Conservation (phyloP, 2,329 filamentous ascomycete genomes). For the Pseudofabraea citricarpa region DNA sequence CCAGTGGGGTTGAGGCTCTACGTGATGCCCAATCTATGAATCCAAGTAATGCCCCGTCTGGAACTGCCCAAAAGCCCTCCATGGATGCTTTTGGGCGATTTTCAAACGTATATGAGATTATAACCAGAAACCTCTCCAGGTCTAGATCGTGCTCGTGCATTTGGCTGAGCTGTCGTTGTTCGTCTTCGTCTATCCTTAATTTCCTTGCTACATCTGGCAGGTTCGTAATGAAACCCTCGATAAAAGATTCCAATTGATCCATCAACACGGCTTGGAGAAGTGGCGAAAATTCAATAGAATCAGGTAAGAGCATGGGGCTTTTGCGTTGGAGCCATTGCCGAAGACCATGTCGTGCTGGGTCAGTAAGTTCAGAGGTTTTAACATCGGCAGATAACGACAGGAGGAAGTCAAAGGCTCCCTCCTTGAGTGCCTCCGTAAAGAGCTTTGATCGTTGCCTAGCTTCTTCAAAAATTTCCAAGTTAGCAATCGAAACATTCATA, state of each 20-base stretch:
- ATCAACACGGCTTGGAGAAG: constrained; percentile 71
- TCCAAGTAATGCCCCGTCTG: constrained; percentile 87
- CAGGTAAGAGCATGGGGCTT: constrained; percentile 62
- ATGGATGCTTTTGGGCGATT: constrained; percentile 77
- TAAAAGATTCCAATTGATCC: constrained; percentile 78
- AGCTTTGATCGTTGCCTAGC: constrained; percentile 65
- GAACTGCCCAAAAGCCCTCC: constrained; percentile 80
- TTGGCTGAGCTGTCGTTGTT: constrained; percentile 68
- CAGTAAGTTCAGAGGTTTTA: constrained; percentile 77
- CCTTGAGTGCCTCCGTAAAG: constrained; percentile 74
- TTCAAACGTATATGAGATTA: constrained; percentile 90
- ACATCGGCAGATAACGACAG: constrained; percentile 80
- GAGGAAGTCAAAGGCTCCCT: constrained; percentile 89
- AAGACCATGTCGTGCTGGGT: constrained; percentile 78
- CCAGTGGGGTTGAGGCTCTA: constrained; percentile 89
- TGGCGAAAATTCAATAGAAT: constrained; percentile 63
- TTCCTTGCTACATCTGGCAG: constrained; percentile 87
- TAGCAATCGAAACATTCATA: background rate
- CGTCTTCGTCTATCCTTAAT: constrained; percentile 83
- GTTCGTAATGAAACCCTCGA: constrained; percentile 91
- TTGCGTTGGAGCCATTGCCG: constrained; percentile 80
- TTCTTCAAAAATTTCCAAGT: constrained; percentile 45
- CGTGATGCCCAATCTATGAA: constrained; percentile 98
- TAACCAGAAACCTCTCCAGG: constrained; percentile 84
- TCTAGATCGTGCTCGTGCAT: constrained; percentile 64